Conservation (phyloP, 116 monocot species). For the Zostera marina region DNA sequence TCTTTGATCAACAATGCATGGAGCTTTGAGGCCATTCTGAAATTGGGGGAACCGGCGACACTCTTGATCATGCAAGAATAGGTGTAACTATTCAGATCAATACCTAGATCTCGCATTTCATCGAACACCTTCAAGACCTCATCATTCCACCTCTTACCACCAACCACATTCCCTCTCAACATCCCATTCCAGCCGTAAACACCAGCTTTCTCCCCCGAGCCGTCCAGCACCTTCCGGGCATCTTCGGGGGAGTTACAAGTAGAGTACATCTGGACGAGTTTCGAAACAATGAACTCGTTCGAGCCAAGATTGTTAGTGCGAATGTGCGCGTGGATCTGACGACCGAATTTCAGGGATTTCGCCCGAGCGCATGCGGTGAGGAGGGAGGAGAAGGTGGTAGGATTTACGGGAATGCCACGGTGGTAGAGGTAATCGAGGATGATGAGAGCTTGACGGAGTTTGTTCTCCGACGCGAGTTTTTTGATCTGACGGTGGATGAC, state of each 20-base stretch:
- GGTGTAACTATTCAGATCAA: constrained; percentile 49
- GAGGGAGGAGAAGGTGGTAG: constrained; percentile 75
- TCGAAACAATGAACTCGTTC: constrained; percentile 52
- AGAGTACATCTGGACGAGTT: constrained; percentile 55
- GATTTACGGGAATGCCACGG: constrained; percentile 45
- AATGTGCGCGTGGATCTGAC: constrained; percentile 54
- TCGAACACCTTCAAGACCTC: constrained; percentile 24
- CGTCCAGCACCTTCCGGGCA: constrained; percentile 20
- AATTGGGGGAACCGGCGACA: constrained; percentile 54
- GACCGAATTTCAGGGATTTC: constrained; percentile 18
- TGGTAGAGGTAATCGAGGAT: constrained; percentile 75
- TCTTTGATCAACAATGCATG: constrained; percentile 67
- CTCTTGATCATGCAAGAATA: constrained; percentile 74
- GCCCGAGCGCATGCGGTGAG: constrained; percentile 43
- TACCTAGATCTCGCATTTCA: constrained; percentile 47
- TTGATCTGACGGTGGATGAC: constrained; percentile 36
- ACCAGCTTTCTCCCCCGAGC: not conserved
- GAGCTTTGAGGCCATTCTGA: constrained; percentile 29
- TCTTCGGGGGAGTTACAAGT: constrained; percentile 34
- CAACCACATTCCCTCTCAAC: constrained; percentile 30
- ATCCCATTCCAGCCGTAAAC: constrained; percentile 68
- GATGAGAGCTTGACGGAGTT: constrained; percentile 41
- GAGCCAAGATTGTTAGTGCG: constrained; percentile 28
- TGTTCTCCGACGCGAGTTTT: constrained; percentile 31
- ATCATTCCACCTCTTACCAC: constrained; percentile 24